Base-by-base conservation (phyloP, 371 early-diverging fungal species). In the Mucor racemosus region DNA sequence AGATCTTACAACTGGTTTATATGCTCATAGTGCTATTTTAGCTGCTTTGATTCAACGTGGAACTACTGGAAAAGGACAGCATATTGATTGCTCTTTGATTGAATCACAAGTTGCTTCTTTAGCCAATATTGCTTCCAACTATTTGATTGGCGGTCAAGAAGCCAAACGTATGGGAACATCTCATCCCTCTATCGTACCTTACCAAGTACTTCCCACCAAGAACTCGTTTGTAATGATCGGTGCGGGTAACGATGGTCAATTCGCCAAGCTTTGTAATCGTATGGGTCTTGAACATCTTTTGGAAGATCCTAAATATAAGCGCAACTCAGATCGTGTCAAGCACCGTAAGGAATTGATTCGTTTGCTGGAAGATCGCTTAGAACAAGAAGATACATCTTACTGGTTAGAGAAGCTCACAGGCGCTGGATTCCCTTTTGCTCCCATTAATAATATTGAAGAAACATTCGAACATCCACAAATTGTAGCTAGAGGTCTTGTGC, bases 111-210 rank as follows among this genome's bases (percentile, higher is more conserved):
- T 94, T 7, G 90, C 95, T 1, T 84, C 94, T 1, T 74, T 97
- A 36, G 95, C 92, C 62, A 97, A 97, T 72, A 93, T 97, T 60
- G 95, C 89, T 4, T 90, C 91, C 54, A 93, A 87, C 66, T 96
- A 91, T 74, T 77, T 97, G 60, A 89, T 96, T 40, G 95, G 93
- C 10, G 90, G 89, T 3, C 58, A 82, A 62, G 94, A 95, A 74
- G 94, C 92, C 0, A 78, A 79, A 62, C 86, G 97, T 17, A 90
- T 90, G 91, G 97, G 97, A 10, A 94, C 96, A 3, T 80, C 88
- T 1, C 97, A 97, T 72, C 86, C 93, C 3, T 91, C 95, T 1
- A 96, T 97, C 55, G 97, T 95, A 3, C 97, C 97, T 21, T 97
- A 97, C 74, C 93, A 95, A 68, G 92, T 88, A 7, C 89, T 95